A percentile compares a stretch with the other conserved stretches of the same genome.
phyloP scores from a whole-genome alignment of 805 yeast genomes.

The Maudiozyma saulgeensis region DNA sequence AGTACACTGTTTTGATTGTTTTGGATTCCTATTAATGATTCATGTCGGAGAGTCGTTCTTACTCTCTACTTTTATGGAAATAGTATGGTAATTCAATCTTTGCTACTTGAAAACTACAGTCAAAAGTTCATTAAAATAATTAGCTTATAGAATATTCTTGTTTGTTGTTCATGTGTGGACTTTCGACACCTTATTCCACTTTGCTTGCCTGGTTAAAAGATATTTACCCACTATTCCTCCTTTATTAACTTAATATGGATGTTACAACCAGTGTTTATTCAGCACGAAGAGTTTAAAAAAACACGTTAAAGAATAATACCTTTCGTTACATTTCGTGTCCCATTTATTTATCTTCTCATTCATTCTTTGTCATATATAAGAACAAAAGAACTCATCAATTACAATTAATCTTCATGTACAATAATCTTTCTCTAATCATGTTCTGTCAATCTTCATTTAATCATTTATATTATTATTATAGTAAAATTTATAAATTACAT shows the following conservation, averaged over 20 bases:
- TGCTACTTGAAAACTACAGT: not conserved
- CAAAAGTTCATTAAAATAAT: not conserved
- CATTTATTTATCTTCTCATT: not conserved
- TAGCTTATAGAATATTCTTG: no score
- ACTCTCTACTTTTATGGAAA: not conserved
- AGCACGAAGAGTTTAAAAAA: not conserved
- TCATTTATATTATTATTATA: not conserved
- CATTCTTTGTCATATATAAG: not conserved
- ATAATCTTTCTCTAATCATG: not conserved
- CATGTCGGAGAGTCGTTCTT: conserved; percentile 1
- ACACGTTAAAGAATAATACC: not conserved
- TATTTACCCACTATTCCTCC: not conserved
- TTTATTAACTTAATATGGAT: not conserved
- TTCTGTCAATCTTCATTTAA: not conserved
- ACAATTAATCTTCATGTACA: not conserved
- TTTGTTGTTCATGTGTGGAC: not conserved
- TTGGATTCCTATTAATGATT: not conserved
- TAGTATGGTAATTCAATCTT: not conserved
- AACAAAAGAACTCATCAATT: not conserved
- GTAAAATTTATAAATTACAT: no score
- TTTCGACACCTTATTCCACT: not conserved
- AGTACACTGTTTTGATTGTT: not conserved
- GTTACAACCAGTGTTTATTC: not conserved
- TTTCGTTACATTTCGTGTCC: not conserved
- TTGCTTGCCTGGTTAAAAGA: not conserved